Evolutionary conservation across 345 rosid species (phyloP), one percentile per base, ranked within the genome.

Genomic region (Trapa bicornis): DNA sequence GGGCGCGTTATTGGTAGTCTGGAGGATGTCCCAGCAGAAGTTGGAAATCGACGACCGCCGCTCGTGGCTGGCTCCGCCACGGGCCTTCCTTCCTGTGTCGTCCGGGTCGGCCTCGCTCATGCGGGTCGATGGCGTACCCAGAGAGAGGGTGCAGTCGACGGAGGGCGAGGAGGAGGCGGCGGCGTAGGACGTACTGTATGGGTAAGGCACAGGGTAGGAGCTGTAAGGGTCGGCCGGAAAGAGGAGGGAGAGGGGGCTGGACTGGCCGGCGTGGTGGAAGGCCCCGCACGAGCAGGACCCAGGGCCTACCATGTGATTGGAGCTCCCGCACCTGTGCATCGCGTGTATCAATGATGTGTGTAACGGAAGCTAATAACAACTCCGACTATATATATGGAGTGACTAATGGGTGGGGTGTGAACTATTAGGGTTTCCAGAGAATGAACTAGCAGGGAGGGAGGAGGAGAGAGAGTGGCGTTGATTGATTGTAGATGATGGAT

Each of bases 271-370:
- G 61, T 77, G 86, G 66, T 67, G 86, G 68, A 66, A 77, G 70
- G 77, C 52, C 32, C 81, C 89, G 71, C 87, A 84, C n/a, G 89
- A 77, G 77, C 92, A 87, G 7, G 89, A 77, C 74, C 92, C 85
- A 10, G 76, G 82, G 22, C 83, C 88, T 69, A 70, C 75, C 80
- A 74, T 78, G 77, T 81, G 78, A 13, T 50, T 37, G n/a, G 70
- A 80, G 68, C 81, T 78, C 56, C 79, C 72, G 71, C 91, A 84
- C 66, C 81, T 75, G 36, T 65, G 67, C 67, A 65, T 65, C 12
- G 48, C 11, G 48, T 22, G 29, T 22, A 22, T 22, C 29, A 22
- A 22, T 22, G 33, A 57, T n/a, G 35, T 33, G 6, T 11, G 45
- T 42, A 42, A 4, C 45, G 45, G 45, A 42, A 8, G 45, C 4